Evolutionary conservation across 306 rosid species (phyloP), one percentile per base, ranked within the genome.

Genomic region (Acacia crassicarpa): DNA sequence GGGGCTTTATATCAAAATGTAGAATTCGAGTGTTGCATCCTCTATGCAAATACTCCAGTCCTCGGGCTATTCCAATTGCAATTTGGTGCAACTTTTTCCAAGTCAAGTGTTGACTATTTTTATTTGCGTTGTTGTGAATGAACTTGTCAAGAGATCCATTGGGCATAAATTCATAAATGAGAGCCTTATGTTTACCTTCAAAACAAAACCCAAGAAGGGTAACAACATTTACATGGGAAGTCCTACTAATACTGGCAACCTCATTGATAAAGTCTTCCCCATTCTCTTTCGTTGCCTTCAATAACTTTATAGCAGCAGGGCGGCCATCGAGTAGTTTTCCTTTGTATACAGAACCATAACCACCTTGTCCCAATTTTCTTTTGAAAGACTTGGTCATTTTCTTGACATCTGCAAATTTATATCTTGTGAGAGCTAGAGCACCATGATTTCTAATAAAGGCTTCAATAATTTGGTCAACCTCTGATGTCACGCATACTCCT

Each of bases 131-230:
- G 22, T 30, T 58, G 67, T 8, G 49, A 2, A 71, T 76, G 19
- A 81, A 88, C 72, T 86, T 90, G 22, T 90, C 91, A 11, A 90
- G 91, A 3, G 93, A 90, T 8, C 93, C 90, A 72, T 90, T 90
- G 2, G 85, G 32, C 91, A 86, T 82, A 16, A 77, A 90, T 68
- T 90, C 91, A 15, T 87, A 87, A 3, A 90, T 56, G 16, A 90
- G 85, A 6, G 91, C 91, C 71, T 74, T 87, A 43, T 82, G 84
- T 20, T n/a, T 8, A 1, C 62, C 23, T 56, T 56, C 62, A 9
- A 56, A 56, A n/a, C 91, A 89, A 6, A 87, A 89, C 12, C 91
- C 91, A 30, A 89, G 86, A 9, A 58, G 32, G 8, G 87, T 75
- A 58, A 87, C 89, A 78, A 90, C 53, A 45, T 90, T 90, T 1